Percentiles rank a stretch among this genome's conserved stretches.
Evolutionary conservation across 31 red algal genomes (phyloP).

Genomic region (Porphyra umbilicalis): DNA sequence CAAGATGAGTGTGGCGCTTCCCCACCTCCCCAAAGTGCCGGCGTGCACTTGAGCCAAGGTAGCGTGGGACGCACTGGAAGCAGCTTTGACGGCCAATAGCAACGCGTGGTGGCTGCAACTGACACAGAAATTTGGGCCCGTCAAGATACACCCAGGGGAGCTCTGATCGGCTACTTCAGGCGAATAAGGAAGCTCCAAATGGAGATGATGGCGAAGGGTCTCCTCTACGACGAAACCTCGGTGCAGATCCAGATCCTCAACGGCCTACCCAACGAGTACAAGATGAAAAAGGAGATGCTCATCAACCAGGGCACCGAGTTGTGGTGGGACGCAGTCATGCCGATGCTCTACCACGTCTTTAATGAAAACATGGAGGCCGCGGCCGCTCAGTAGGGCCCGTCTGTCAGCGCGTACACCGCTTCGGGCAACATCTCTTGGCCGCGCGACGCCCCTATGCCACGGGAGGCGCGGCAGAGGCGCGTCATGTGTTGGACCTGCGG

Average conservation of each 20-base stretch:
- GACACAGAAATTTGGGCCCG: not conserved
- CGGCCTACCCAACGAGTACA: too few relatives aligned
- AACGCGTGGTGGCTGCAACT: not conserved
- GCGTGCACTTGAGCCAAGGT: not conserved
- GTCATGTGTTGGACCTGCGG: not conserved
- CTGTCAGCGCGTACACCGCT: too few relatives aligned
- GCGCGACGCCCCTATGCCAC: too few relatives aligned
- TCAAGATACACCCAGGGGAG: not conserved
- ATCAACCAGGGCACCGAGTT: not conserved
- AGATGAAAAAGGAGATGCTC: not conserved
- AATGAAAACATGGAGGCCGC: not conserved
- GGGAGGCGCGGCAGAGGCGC: too few relatives aligned
- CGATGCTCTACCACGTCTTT: not conserved
- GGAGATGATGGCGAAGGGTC: not conserved
- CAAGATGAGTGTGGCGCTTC: not conserved
- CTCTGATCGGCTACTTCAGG: too few relatives aligned
- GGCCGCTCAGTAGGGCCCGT: not conserved
- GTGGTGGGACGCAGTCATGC: not conserved
- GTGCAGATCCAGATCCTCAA: too few relatives aligned
- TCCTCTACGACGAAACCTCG: too few relatives aligned
- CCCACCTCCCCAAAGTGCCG: not conserved
- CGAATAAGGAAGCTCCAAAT: not conserved
- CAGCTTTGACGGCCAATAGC: not conserved
- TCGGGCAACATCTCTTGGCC: too few relatives aligned
- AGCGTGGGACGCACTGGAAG: not conserved